Evolutionary conservation across 257 asterid species (phyloP), one percentile per base, ranked within the genome.

Genomic region (Salvia splendens): DNA sequence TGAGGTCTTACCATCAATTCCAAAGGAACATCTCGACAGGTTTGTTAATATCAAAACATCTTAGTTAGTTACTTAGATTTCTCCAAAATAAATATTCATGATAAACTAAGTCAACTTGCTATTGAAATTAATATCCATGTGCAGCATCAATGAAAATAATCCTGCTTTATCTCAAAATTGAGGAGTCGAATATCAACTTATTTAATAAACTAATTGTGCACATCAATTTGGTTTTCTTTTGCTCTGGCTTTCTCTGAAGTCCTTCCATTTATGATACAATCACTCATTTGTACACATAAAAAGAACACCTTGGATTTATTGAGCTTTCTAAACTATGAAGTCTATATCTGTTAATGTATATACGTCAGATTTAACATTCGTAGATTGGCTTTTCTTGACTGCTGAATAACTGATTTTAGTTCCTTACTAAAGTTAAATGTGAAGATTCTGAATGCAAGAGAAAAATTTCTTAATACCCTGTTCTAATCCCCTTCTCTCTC

Each of bases 11-110:
- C 85, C 95, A 67, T 86, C 96, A 55, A 89, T 92, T 64, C 98
- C 98, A 5, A 86, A 81, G 81, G 98, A 89, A 58, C 98, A 92
- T 65, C 96, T 69, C 36, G 89, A 89, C 73, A 89, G 98, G 98
- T 89, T 36, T 49, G 42, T 38, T 38, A 38, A 47, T 60, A 59
- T 41, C 62, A 46, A 15, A 51, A 28, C 15, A 64, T 77, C 61
- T 57, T 63, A 38, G 6, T 36, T 28, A 30, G 11, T 49, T 46
- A 30, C 30, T 56, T 32, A 51, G 43, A 60, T 55, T 42, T 63
- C 15, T 46, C 8, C 40, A 5, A 8, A 42, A 49, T 68, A 50
- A 53, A 55, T 52, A 8, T 68, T 65, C 72, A 52, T 12, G 38
- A 45, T 56, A 33, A 6, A 32, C 53, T n/a, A 46, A 53, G 49